Base-by-base conservation (phyloP, 2,329 filamentous ascomycete species). In the Penicillium sumatraense region DNA sequence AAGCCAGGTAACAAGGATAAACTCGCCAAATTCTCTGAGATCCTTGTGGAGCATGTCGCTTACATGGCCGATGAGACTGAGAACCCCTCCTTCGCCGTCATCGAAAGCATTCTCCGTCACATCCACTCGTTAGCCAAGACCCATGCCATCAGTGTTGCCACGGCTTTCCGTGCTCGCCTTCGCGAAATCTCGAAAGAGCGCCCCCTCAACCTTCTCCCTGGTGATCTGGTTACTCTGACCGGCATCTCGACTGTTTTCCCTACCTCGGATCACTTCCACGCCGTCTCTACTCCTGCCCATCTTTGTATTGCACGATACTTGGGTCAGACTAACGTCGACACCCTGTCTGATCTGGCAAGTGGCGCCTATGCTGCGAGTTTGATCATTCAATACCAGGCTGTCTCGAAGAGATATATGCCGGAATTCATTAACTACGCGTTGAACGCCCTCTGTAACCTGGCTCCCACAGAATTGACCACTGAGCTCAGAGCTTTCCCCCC, bases 231-330 rank as follows among this genome's bases (percentile, higher is more conserved):
- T 20, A 77, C 96, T n/a, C 78, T 99, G 31, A 93, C 91, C 0
- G 92, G 91, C 0, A 85, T 97, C 56, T 86, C 88, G 36, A 87
- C 86, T 2, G 89, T 96, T 50, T 99, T 96, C 68, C 93, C 95
- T 4, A 96, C 95, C 0, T 97, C 93, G 0, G 95, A 99, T 74
- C 93, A 98, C 75, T 99, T 98, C 75, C 95, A 99, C 68, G 89
- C 95, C 65, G 91, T 98, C 31, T 89, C 91, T 36, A 99, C 95
- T 1, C 95, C 95, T 2, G 89, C 93, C 0, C 89, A 91, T 75
- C 85, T 97, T 5, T 84, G 88, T n/a, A 90, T 98, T 74, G 85
- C 84, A 11, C 86, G 91, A 51, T 97, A 90, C 74, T 82, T 99
- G 23, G 91, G 89, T 1, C 86, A 96, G 64, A 91, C 87, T 53